Evolutionary conservation across 768 basidiomycete species (phyloP).

Genomic region (Tulasnella sp.): DNA sequence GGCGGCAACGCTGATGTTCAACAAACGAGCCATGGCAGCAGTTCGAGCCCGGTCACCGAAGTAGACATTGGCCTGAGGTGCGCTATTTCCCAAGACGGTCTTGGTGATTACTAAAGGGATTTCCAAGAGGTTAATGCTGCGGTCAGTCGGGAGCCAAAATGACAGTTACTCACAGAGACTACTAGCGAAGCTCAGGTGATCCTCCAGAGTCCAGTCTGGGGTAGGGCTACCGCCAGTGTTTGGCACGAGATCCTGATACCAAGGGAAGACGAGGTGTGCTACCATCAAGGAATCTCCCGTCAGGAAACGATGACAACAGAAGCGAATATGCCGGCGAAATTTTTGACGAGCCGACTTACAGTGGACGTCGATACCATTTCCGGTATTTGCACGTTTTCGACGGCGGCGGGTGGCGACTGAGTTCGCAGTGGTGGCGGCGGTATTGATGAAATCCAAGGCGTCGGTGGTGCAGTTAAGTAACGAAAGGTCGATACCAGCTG

Average conservation of each 20-base stretch:
- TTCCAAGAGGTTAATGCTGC: background rate
- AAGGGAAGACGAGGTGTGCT: slow-evolving; percentile 30
- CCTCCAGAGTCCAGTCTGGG: slow-evolving; percentile 16
- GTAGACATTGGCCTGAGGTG: slow-evolving; percentile 26
- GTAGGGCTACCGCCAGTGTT: slow-evolving; percentile 11
- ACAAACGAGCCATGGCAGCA: slow-evolving; percentile 15
- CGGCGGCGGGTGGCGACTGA: background rate
- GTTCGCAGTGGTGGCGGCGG: background rate
- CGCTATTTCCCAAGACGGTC: slow-evolving; percentile 21
- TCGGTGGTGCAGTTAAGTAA: background rate
- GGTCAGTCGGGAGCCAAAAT: background rate
- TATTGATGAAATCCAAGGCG: slow-evolving; percentile 21
- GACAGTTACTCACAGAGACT: slow-evolving; percentile 2
- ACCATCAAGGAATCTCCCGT: background rate
- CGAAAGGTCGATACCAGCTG: slow-evolving; percentile 24
- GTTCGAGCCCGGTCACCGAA: slow-evolving; percentile 8
- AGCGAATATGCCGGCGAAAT: slow-evolving; percentile 22
- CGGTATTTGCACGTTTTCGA: slow-evolving; percentile 21
- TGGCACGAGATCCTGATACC: slow-evolving; percentile 27
- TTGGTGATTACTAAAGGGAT: slow-evolving; percentile 19
- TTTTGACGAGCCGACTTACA: slow-evolving; percentile 16
- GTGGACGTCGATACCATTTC: slow-evolving; percentile 16
- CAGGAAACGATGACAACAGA: background rate
- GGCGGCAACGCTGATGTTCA: slow-evolving; percentile 9
- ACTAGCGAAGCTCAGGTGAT: slow-evolving; percentile 14